Base-by-base conservation (phyloP, 768 basidiomycete genomes). In the Boletus pseudo-olivaceus region DNA sequence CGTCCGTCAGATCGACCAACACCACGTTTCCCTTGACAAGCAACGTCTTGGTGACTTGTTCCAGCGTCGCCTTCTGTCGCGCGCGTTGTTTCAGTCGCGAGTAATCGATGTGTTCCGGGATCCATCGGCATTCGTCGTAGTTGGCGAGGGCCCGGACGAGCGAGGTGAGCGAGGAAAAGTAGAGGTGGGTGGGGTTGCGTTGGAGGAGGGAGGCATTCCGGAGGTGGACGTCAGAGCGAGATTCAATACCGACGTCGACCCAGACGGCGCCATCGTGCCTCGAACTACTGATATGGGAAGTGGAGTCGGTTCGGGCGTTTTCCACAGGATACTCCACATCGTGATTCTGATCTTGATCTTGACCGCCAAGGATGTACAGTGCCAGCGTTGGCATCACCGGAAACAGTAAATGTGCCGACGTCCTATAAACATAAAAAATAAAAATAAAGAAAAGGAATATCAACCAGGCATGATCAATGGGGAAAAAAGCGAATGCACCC, bases 141-240 rank as follows among this genome's bases (percentile, higher is more conserved):
- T 77, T 81, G 12, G 78, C 75, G 37, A 82, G 75, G 0, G 83
- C 79, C 39, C 78, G 73, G 5, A 78, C 74, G 46, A 82, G 69
- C 9, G 82, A 76, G 32, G 73, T 72, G 54, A 84, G 76, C 35
- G 79, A 79, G 40, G 76, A 76, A 63, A 84, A 85, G 60, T 80
- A 78, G 19, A 84, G 69, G 41, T 67, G 71, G 7, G 67, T 55
- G 1, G 80, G 81, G 61, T 80, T 79, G 6, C 76, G 77, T 59
- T 81, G 81, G 14, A 85, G 76, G 42, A 84, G 72, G 65, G 82
- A 78, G 11, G 81, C 76, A 46, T 84, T 84, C 20, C 83, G 79
- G 29, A 84, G 70, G 59, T 83, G 80, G n/a, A 85, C 76, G 65
- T 85, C 83, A 1, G 73, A 71, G 1, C 76, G 74, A 0, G 75